Percentiles rank a stretch among this genome's conserved stretches.
Evolutionary conservation across 1,284 basidiomycete species (phyloP).

Genomic region (Cutaneotrichosporon cavernicola): DNA sequence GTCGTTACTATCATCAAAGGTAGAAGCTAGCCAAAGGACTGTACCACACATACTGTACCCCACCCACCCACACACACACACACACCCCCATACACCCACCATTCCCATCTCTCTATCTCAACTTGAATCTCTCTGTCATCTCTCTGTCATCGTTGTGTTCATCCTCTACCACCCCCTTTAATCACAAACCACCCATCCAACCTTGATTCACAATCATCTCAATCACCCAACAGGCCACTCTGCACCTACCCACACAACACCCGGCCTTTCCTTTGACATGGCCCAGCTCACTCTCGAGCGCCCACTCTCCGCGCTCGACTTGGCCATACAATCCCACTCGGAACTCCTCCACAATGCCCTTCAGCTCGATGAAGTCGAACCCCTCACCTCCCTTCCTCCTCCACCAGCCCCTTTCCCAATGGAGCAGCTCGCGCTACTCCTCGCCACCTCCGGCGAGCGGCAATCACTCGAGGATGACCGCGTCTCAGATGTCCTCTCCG

Average conservation of each 20-base stretch:
- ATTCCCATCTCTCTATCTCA: background rate
- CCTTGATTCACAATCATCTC: background rate
- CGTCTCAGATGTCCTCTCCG: slow-evolving; percentile 3
- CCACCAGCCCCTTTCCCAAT: slow-evolving; percentile 39
- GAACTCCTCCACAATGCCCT: background rate
- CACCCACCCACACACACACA: no score
- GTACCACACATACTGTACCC: background rate
- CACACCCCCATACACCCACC: background rate
- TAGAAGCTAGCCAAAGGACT: background rate
- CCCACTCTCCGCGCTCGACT: background rate
- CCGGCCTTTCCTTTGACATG: background rate
- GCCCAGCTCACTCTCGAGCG: background rate
- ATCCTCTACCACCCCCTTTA: background rate
- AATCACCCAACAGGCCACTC: background rate
- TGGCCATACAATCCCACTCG: background rate
- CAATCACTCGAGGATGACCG: background rate
- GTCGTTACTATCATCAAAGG: background rate
- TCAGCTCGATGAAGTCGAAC: slow-evolving; percentile 11
- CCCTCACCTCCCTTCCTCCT: slow-evolving; percentile 27
- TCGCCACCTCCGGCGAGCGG: background rate
- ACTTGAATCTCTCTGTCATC: background rate
- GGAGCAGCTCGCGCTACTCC: slow-evolving; percentile 15
- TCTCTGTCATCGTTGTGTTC: background rate
- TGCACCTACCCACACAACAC: background rate
- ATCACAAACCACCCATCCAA: background rate